These are phyloP conservation scores for Nicotiana benthamiana DNA, from an alignment of 257 asterid genomes.

Conservation along the genomic window DNA sequence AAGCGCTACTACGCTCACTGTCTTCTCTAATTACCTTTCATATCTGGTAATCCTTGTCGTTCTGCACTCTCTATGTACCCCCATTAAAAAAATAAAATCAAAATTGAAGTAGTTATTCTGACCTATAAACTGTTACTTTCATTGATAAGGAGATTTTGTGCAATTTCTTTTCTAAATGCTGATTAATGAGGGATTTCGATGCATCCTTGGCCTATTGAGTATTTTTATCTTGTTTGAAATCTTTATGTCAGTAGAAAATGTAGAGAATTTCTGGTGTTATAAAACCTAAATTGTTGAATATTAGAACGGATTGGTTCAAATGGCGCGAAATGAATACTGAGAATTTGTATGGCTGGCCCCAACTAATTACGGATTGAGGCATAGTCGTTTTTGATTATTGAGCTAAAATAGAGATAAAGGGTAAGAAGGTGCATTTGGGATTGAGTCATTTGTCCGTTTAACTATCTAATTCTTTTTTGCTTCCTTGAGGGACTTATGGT, in stretches of 20 bases:
- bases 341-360: neutral
- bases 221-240: neutral
- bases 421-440: neutral
- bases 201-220: neutral
- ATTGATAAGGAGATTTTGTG: neutral
- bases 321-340: neutral
- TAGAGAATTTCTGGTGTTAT: neutral
- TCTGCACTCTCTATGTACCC: neutral
- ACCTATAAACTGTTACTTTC: neutral
- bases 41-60: neutral
- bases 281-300: neutral
- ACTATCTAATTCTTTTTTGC: neutral
- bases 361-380: neutral
- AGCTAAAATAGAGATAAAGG: neutral
- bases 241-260: neutral
- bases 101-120: neutral
- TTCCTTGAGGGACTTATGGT: no score
- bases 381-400: neutral
- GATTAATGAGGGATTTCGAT: neutral
- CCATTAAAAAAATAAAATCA: neutral
- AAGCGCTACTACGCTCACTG: neutral
- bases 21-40: neutral
- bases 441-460: neutral
- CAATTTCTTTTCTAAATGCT: neutral
- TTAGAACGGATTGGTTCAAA: neutral